phyloP scores from a whole-genome alignment of 2,329 filamentous ascomycete species.

The Erysiphe pulchra region DNA sequence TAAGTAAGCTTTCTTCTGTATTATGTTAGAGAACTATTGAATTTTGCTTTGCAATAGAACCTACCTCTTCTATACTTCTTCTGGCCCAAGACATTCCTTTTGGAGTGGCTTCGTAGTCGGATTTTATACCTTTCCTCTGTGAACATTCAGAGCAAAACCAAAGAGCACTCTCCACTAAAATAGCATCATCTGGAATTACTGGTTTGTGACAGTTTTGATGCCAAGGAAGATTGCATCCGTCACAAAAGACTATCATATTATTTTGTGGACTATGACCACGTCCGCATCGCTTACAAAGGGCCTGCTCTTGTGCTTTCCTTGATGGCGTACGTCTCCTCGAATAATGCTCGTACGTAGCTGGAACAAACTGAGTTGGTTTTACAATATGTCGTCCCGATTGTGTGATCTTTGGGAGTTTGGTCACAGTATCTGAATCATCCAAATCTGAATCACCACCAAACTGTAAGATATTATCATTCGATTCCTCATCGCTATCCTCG shows the following conservation, averaged over 20 bases:
- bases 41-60: constrained; percentile 1
- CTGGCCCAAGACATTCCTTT: constrained; percentile 10
- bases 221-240: constrained; percentile 55
- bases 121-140: constrained; percentile 21
- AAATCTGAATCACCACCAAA: constrained; percentile 16
- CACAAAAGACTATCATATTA: constrained; percentile 70
- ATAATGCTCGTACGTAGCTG: constrained; percentile 21
- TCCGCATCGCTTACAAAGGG: constrained; percentile 46
- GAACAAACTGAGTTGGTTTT: constrained; percentile 37
- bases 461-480: constrained; percentile 9
- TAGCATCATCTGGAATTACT: constrained; percentile 40
- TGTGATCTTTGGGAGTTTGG: constrained; percentile 33
- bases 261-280: constrained; percentile 43
- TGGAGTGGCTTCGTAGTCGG: constrained; percentile 9
- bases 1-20: constrained; percentile 36
- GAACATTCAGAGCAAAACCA: constrained; percentile 47
- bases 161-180: constrained; percentile 36
- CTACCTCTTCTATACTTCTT: constrained; percentile 17
- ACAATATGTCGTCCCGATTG: constrained; percentile 51
- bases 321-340: constrained; percentile 16
- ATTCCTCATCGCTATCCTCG: constrained; percentile 6
- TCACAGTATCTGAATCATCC: constrained; percentile 18
- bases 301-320: constrained; percentile 34
- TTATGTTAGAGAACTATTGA: constrained; percentile 4
- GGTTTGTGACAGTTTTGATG: constrained; percentile 66